A percentile compares a stretch with the other conserved stretches of the same genome.
phyloP scores from a whole-genome alignment of 352 stramenopile genomes.

The Phytophthora meadii region DNA sequence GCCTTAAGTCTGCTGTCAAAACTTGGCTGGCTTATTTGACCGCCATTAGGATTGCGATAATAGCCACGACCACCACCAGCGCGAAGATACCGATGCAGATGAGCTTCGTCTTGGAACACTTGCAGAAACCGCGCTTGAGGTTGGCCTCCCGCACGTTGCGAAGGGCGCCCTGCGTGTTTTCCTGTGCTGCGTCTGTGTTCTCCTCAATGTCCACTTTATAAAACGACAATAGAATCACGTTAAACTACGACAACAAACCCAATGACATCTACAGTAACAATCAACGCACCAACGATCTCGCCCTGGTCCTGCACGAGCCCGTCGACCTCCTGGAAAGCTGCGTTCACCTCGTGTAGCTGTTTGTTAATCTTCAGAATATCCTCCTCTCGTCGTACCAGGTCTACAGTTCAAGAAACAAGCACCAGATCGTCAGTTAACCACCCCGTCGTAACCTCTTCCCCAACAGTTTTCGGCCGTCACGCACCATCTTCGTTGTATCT shows the following conservation, averaged over 20 bases:
- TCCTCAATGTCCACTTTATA: constrained; percentile 65
- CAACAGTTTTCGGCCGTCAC: constrained; percentile 7
- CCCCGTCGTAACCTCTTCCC: not conserved
- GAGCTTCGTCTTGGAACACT: constrained; percentile 68
- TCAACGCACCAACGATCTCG: constrained; percentile 66
- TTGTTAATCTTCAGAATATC: constrained; percentile 82
- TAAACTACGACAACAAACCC: not conserved
- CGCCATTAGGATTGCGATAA: constrained; percentile 51
- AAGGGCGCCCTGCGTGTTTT: constrained; percentile 58
- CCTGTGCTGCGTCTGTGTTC: constrained; percentile 52
- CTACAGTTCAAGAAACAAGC: constrained; percentile 24
- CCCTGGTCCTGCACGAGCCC: constrained; percentile 67
- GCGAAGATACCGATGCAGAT: constrained; percentile 62
- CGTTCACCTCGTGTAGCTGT: constrained; percentile 71
- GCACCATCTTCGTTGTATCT: constrained; percentile 72
- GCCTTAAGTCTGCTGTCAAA: constrained; percentile 13
- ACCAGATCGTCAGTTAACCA: constrained; percentile 11
- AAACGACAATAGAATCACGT: constrained; percentile 5
- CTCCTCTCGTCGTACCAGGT: constrained; percentile 66
- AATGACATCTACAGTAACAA: not conserved
- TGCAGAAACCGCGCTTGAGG: constrained; percentile 54
- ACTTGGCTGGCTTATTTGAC: constrained; percentile 37
- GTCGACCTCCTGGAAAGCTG: constrained; percentile 71
- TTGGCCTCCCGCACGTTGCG: constrained; percentile 67
- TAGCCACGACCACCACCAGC: constrained; percentile 53